A percentile compares a stretch with the other conserved stretches of the same genome.
phyloP scores from a whole-genome alignment of 2,329 filamentous ascomycete genomes.

The Tolypocladium amazonense region DNA sequence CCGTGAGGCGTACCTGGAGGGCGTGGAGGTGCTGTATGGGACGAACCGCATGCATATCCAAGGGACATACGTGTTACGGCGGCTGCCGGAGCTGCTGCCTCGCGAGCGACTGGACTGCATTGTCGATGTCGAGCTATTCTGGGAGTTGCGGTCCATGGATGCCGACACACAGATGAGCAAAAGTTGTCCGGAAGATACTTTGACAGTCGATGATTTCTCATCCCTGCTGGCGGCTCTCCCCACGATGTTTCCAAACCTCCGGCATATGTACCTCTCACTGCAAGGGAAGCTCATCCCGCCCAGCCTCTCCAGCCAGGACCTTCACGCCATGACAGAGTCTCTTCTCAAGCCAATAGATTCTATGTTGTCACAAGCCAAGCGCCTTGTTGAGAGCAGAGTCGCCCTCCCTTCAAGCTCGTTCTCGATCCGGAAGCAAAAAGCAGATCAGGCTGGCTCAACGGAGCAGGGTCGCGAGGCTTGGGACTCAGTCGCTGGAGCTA shows the following conservation, averaged over 20 bases:
- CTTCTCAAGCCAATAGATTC: not conserved
- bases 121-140: not conserved
- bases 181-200: not conserved
- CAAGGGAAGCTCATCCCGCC: not conserved
- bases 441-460: not conserved
- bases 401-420: not conserved
- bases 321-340: not conserved
- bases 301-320: not conserved
- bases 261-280: not conserved
- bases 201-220: not conserved
- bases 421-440: not conserved
- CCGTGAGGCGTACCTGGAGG: not conserved
- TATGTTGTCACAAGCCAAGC: not conserved
- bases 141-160: not conserved
- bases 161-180: not conserved
- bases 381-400: not conserved
- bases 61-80: not conserved
- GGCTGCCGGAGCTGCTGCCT: not conserved
- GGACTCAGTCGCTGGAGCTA: not conserved
- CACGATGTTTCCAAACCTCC: not conserved
- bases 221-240: not conserved
- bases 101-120: not conserved
- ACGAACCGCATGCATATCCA: not conserved
- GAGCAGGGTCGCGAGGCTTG: not conserved
- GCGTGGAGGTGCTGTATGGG: not conserved